These are phyloP conservation scores for Pseudogymnoascus sp. DNA, from an alignment of 2,329 filamentous ascomycete genomes.

Conservation along the genomic window DNA sequence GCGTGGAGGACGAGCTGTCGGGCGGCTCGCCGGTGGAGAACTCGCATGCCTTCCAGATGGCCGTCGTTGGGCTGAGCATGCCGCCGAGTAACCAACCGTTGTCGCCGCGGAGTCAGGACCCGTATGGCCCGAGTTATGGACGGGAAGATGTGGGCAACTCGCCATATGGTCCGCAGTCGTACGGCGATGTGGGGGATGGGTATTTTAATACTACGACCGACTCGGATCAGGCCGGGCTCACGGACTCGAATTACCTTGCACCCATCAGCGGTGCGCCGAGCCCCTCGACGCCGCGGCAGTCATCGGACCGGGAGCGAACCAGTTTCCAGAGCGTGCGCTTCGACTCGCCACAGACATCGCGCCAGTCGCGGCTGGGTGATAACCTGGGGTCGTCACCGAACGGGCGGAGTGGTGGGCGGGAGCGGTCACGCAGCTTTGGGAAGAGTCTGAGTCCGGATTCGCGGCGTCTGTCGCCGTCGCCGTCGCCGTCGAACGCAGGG, in stretches of 20 bases:
- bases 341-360: constrained; percentile 31
- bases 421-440: constrained; percentile 50
- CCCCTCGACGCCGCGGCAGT: constrained; percentile 32
- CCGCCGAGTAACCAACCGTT: constrained; percentile 17
- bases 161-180: constrained; percentile 20
- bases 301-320: constrained; percentile 36
- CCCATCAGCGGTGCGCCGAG: constrained; percentile 43
- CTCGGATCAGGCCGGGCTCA: constrained; percentile 53
- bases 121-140: constrained; percentile 25
- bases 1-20: constrained; percentile 17
- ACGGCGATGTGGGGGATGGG: constrained; percentile 18
- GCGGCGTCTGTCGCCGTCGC: constrained; percentile 42
- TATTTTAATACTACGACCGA: constrained; percentile 34
- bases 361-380: constrained; percentile 31
- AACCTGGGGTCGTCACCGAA: constrained; percentile 45
- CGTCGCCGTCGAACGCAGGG: constrained; percentile 54
- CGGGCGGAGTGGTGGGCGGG: constrained; percentile 27
- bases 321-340: constrained; percentile 49
- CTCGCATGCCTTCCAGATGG: constrained; percentile 26
- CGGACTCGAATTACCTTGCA: constrained; percentile 46
- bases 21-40: constrained; percentile 25
- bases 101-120: constrained; percentile 24
- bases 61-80: constrained; percentile 10
- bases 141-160: constrained; percentile 20
- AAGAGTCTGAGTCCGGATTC: constrained; percentile 45